phyloP scores from a whole-genome alignment of 139 green algal genomes.

The Medakamo hakoo region DNA sequence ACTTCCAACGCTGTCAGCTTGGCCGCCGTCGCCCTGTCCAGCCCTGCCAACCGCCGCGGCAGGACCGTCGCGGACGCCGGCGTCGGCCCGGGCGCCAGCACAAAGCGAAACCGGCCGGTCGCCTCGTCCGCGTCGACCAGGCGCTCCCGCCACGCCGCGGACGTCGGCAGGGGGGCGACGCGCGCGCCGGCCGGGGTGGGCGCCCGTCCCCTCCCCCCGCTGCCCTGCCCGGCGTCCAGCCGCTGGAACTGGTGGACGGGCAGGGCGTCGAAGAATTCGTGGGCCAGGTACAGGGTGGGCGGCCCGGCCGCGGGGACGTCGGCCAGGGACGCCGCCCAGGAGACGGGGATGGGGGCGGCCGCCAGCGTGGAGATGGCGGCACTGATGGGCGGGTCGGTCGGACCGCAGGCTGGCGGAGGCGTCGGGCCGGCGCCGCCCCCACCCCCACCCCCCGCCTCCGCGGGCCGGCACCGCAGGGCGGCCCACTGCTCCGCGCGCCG shows the following conservation, averaged over 20 bases:
- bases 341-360: not conserved
- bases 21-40: slow-evolving; percentile 13
- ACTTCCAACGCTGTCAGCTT: slow-evolving; percentile 34
- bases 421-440: too few relatives aligned
- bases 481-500: slow-evolving; percentile 32
- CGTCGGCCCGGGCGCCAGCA: slow-evolving; percentile 58
- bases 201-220: not conserved
- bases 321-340: slow-evolving; percentile 4
- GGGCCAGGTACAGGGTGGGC: slow-evolving; percentile 68
- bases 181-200: not conserved
- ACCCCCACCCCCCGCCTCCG: too few relatives aligned
- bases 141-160: slow-evolving; percentile 54
- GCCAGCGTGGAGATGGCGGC: not conserved
- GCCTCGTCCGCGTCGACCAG: slow-evolving; percentile 52
- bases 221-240: not conserved
- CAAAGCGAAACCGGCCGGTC: slow-evolving; percentile 41
- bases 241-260: slow-evolving; percentile 88
- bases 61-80: slow-evolving; percentile 44
- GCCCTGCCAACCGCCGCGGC: slow-evolving; percentile 34
- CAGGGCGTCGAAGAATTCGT: slow-evolving; percentile 96
- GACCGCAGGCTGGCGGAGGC: too few relatives aligned
- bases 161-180: not conserved
- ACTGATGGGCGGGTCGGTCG: too few relatives aligned
- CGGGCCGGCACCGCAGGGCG: slow-evolving; percentile 18
- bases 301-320: not conserved